phyloP scores from a whole-genome alignment of 2,329 filamentous ascomycete genomes.

The Lachnellula cervina region DNA sequence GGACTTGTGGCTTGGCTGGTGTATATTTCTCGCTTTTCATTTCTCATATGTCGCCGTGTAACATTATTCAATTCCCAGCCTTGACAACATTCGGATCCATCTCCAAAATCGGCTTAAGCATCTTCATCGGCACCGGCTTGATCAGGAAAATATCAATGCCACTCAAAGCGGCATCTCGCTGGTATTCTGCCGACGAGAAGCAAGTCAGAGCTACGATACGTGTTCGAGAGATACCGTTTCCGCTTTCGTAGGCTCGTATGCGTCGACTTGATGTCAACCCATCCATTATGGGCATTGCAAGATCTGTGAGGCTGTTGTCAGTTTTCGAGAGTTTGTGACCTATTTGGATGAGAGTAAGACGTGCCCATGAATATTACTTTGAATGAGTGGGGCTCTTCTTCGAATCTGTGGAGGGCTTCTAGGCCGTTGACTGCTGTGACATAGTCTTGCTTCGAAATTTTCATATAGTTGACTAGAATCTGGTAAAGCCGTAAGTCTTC shows the following conservation, averaged over 20 bases:
- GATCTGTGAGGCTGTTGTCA: constrained; percentile 33
- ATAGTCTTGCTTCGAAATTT: constrained; percentile 21
- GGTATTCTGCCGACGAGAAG: constrained; percentile 42
- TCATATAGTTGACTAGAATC: constrained; percentile 24
- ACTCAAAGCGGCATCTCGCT: constrained; percentile 43
- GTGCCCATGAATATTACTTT: constrained; percentile 34
- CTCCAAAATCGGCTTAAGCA: constrained; percentile 15
- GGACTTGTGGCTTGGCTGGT: too few species aligned
- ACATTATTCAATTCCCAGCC: too few species aligned
- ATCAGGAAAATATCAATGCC: constrained; percentile 50
- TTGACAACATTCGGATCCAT: constrained; percentile 11
- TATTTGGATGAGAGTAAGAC: not conserved
- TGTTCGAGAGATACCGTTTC: constrained; percentile 34
- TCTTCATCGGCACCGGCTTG: constrained; percentile 39
- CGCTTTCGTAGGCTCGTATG: constrained; percentile 43
- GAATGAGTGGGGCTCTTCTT: constrained; percentile 7
- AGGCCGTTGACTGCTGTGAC: constrained; percentile 39
- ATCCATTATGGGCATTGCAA: constrained; percentile 52
- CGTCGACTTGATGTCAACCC: constrained; percentile 41
- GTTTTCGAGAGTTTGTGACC: not conserved
- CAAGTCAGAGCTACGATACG: constrained; percentile 49
- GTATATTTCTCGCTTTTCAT: too few species aligned
- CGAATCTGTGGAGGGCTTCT: constrained; percentile 38
- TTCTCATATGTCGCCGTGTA: too few species aligned
- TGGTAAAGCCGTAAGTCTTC: not conserved